These are phyloP conservation scores for Ustilago esculenta DNA, from an alignment of 1,284 basidiomycete genomes.

Conservation along the genomic window DNA sequence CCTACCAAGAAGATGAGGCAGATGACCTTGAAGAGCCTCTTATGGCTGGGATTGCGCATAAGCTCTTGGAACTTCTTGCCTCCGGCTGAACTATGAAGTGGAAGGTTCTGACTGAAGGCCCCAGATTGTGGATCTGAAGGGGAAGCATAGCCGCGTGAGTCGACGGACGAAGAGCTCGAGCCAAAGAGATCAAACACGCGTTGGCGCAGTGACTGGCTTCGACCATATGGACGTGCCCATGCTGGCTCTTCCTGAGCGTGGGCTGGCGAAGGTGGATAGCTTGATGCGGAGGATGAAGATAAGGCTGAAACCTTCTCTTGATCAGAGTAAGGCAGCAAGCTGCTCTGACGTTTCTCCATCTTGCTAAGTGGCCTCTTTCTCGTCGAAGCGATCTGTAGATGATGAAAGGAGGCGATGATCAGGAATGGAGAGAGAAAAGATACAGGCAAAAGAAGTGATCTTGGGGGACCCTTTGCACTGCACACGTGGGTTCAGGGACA, in stretches of 20 bases:
- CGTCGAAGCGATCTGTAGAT: too few relatives aligned
- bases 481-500: too few relatives aligned
- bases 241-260: conserved; percentile 8
- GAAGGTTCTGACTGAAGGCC: neutral
- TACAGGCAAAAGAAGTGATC: too few relatives aligned
- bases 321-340: too few relatives aligned
- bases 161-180: neutral
- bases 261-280: conserved; percentile 19
- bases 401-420: too few relatives aligned
- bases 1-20: conserved; percentile 11
- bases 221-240: conserved; percentile 1
- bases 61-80: neutral
- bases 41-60: conserved; percentile 6
- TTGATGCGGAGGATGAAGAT: conserved; percentile 3
- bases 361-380: too few relatives aligned
- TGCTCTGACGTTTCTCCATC: too few relatives aligned
- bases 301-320: neutral
- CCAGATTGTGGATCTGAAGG: neutral
- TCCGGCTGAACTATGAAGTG: neutral
- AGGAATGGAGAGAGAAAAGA: too few relatives aligned
- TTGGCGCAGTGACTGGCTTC: conserved; percentile 1
- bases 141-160: conserved; percentile 8
- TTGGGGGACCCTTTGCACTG: too few relatives aligned
- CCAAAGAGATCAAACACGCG: conserved; percentile 12
- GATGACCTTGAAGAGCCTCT: conserved; percentile 11